Evolutionary conservation across 768 basidiomycete species (phyloP), one percentile per base, ranked within the genome.

Genomic region (Lentinula sp.): DNA sequence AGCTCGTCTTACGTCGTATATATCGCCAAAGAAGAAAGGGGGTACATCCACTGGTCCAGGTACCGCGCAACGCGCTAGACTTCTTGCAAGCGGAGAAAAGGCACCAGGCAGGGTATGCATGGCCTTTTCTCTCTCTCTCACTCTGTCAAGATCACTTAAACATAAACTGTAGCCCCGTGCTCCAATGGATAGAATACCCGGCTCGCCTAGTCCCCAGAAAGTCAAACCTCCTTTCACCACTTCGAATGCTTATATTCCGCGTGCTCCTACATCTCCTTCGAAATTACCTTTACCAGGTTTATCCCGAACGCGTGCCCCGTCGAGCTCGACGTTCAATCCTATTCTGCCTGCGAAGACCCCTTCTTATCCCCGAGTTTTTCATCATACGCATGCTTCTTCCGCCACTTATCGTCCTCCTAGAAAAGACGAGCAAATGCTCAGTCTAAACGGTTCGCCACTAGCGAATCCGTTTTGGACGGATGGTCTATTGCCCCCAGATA

Each of bases 401-500:
- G 72, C 80, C 16, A 69, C 79, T 4, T 76, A 87, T 51, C 85
- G 91, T 28, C 77, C 86, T 69, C 87, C 90, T 10, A 82, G 88
- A 45, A 83, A 79, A 64, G 84, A 91, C 67, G 92, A 94, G 71
- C 85, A 79, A 67, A 84, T 93, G 83, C 78, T 93, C 54, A 90
- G 90, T 66, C 72, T 88, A 18, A 93, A 94, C 62, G 92, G 92
- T 4, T 91, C 90, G 0, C 92, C 92, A 0, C 78, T 93, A 16
- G 84, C 86, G 16, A 92, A 92, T 69, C 90, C 91, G 0, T 88
- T 60, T 87, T 67, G 78, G 85, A 45, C 37, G 12, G 67, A 48
- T 28, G 32, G 35, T 36, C 20, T 49, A 9, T 18, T 36, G 1
- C 45, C 42, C 41, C 46, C 57, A 10, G 55, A 59, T 55, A 42